Evolutionary conservation across 2,329 filamentous ascomycete species (phyloP), one percentile per base, ranked within the genome.

Genomic region (Berkeleyomyces basicola): DNA sequence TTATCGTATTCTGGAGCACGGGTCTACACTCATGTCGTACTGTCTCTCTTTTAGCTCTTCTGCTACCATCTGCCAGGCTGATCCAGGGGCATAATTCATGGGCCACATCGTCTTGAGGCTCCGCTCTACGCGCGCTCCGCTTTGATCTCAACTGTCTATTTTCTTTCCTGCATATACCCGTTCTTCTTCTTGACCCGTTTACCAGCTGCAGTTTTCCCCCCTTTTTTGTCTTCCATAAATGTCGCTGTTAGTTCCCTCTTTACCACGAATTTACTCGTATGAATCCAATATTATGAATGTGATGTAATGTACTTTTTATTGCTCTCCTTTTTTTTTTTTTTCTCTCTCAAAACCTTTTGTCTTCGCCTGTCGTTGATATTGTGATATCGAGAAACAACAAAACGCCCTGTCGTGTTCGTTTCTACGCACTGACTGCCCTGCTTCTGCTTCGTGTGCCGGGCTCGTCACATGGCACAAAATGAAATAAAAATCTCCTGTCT

Each of bases 261-360:
- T 58, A 16, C 37, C 23, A 39, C 31, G 51, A 55, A 55, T 55
- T 36, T 55, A 37, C 51, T 55, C 16, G 57, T 59, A 59, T n/a
- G 43, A 59, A 23, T n/a, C 43, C 49, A 55, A 55, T 55, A 39
- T 55, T 55, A 55, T 39, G 51, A 55, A 39, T 55, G 51, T 55
- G 51, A 55, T 55, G 51, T 55, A 36, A 55, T 55, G 31, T 55
- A 55, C 37, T 55, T 14, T 7, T 7, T 37, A 31, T n/a, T 2
- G 31, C 16, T 4, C n/a, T 7, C 31, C 36, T 4, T 33, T 37
- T 55, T 55, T 11, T 55, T 31, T 31, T 55, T 55, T 11, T 55
- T 31, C 9, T 23, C 23, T 23, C 23, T 23, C 23, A 23, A 23
- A 23, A 23, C 23, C 23, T 23, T 23, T 23, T 1, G 23, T 23